A percentile compares a stretch with the other conserved stretches of the same genome.
Evolutionary conservation across 805 yeast genomes (phyloP).

Genomic region (Saccharomycopsis lassenensis): DNA sequence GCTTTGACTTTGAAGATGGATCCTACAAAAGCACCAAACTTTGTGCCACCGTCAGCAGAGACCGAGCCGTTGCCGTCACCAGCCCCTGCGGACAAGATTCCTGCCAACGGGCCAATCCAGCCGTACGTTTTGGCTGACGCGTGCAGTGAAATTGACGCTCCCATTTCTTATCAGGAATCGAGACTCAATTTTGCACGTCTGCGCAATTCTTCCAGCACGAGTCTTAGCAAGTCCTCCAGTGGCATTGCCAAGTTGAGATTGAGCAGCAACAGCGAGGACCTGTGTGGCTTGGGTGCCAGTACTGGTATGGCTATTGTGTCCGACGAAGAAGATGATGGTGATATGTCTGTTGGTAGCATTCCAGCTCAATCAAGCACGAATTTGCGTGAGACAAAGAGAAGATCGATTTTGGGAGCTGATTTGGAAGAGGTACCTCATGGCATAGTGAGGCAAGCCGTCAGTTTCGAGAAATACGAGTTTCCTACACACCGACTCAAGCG

Average conservation of each 20-base stretch:
- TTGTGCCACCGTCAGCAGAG: slow-evolving; percentile 74
- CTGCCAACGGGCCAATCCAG: slow-evolving; percentile 65
- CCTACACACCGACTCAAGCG: slow-evolving; percentile 81
- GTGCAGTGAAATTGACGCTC: slow-evolving; percentile 63
- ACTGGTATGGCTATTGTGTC: background rate
- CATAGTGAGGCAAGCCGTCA: slow-evolving; percentile 74
- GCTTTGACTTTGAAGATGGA: slow-evolving; percentile 76
- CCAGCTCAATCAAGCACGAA: background rate
- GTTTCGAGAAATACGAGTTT: slow-evolving; percentile 57
- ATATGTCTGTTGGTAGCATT: background rate
- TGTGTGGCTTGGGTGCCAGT: too few species aligned
- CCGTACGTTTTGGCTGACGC: slow-evolving; percentile 70
- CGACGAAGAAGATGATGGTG: slow-evolving; percentile 2
- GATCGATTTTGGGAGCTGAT: slow-evolving; percentile 42
- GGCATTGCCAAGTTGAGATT: background rate
- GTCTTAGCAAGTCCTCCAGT: slow-evolving; percentile 2
- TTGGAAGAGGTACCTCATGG: slow-evolving; percentile 97
- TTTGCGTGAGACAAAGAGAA: background rate
- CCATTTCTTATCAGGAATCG: slow-evolving; percentile 36
- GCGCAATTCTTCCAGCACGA: too few species aligned
- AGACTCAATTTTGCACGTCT: background rate
- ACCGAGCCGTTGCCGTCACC: slow-evolving; percentile 52
- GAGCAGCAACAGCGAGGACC: background rate
- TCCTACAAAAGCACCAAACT: slow-evolving; percentile 86
- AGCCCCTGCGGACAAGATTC: slow-evolving; percentile 59